A percentile compares a stretch with the other conserved stretches of the same genome.
Evolutionary conservation across 805 yeast species (phyloP).

Genomic region (Candida germanica): DNA sequence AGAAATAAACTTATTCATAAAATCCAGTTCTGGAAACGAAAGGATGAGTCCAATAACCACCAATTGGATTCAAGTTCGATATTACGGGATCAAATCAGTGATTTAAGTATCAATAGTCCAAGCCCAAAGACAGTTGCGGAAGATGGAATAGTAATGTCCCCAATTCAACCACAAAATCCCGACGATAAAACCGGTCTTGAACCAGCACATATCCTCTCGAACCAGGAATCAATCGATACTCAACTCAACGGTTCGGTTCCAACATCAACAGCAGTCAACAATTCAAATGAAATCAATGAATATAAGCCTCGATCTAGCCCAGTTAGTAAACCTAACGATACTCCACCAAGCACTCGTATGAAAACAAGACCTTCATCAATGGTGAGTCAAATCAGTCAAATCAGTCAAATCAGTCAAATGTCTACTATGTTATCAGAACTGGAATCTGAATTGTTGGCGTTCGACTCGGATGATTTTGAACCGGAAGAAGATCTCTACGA

Average conservation of each 20-base stretch:
- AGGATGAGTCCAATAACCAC: conserved; percentile 2
- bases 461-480: conserved; percentile 36
- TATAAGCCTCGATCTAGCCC: not conserved
- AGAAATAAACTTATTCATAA: conserved; percentile 26
- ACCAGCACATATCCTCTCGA: not conserved
- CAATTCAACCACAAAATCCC: not conserved
- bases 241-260: not conserved
- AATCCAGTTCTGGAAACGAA: conserved; percentile 39
- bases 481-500: conserved; percentile 33
- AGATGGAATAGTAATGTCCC: conserved; percentile 5
- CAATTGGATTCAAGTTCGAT: conserved; percentile 1
- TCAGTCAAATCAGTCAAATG: conserved; percentile 39
- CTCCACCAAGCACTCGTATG: not conserved
- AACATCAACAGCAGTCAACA: not conserved
- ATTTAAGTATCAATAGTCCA: conserved; percentile 12
- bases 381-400: conserved; percentile 38
- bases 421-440: conserved; percentile 43
- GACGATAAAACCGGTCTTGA: not conserved
- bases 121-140: conserved; percentile 14
- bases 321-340: not conserved
- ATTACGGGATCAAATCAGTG: conserved; percentile 11
- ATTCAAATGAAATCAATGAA: not conserved
- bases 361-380: conserved; percentile 35
- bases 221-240: too few relatives aligned
- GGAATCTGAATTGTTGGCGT: conserved; percentile 37